Conservation (phyloP, 768 basidiomycete species). For the Galerina sulciceps region DNA sequence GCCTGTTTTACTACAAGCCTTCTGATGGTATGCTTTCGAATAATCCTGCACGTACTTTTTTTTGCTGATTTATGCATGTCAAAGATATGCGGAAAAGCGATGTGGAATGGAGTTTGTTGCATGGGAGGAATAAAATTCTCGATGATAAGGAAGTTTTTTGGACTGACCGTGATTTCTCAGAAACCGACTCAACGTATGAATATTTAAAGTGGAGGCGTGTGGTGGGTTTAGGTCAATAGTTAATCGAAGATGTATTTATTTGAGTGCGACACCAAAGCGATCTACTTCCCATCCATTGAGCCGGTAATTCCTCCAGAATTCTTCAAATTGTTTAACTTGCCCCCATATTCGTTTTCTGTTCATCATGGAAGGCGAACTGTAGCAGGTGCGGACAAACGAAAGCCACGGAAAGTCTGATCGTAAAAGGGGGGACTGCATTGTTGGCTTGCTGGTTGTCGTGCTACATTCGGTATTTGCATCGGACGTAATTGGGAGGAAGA, state of each 20-base stretch:
- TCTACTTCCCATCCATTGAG: not conserved
- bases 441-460: no score
- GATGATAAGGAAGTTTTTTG: constrained; percentile 3
- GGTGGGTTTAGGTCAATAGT: not conserved
- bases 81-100: not conserved
- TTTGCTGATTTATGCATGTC: not conserved
- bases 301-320: not conserved
- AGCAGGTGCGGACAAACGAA: not conserved
- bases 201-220: constrained; percentile 2
- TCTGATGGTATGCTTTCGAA: not conserved
- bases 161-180: not conserved
- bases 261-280: not conserved
- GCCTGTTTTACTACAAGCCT: not conserved
- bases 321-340: not conserved
- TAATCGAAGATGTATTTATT: no score
- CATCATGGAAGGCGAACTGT: not conserved
- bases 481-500: not conserved
- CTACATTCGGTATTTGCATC: not conserved
- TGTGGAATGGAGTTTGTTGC: not conserved
- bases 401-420: not conserved
- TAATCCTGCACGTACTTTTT: not conserved
- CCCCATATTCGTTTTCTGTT: constrained; percentile 3
- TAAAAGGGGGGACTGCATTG: not conserved
- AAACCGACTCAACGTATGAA: not conserved
- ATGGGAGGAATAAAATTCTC: not conserved